Percentiles rank a stretch among this genome's conserved stretches.
Evolutionary conservation across 495 filamentous ascomycete species (phyloP).

Genomic region (Penicillium daleae): DNA sequence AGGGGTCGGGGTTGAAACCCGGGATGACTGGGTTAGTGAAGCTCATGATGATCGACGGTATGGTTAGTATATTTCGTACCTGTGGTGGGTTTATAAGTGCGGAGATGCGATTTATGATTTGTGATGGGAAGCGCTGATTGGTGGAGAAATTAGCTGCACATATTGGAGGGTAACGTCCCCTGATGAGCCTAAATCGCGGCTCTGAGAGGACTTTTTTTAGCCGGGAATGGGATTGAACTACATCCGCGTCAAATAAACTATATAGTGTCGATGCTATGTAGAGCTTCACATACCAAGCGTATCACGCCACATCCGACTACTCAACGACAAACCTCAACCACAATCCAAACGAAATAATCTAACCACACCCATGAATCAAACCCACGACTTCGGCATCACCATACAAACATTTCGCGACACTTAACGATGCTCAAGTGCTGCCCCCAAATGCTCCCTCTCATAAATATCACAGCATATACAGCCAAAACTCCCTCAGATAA

Average conservation of each 20-base stretch:
- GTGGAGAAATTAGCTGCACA: constrained; percentile 22
- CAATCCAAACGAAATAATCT: too few species aligned
- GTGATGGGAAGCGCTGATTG: constrained; percentile 15
- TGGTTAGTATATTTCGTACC: neutral
- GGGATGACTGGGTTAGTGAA: constrained; percentile 19
- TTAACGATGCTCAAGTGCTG: too few species aligned
- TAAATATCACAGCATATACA: too few species aligned
- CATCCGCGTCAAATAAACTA: neutral
- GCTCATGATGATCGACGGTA: constrained; percentile 15
- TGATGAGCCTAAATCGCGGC: neutral
- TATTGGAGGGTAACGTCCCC: neutral
- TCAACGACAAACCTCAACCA: too few species aligned
- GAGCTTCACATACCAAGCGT: neutral
- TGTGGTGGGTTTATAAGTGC: neutral
- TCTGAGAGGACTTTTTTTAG: neutral
- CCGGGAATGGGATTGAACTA: neutral
- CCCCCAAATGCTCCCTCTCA: too few species aligned
- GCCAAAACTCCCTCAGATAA: too few species aligned
- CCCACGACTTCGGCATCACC: too few species aligned
- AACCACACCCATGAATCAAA: too few species aligned
- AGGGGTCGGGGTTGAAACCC: constrained; percentile 19
- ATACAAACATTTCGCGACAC: too few species aligned
- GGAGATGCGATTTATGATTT: neutral
- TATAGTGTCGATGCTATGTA: neutral
- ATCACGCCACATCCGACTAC: too few species aligned